Evolutionary conservation across 2,329 filamentous ascomycete genomes (phyloP).

Genomic region (Fusarium virguliforme): DNA sequence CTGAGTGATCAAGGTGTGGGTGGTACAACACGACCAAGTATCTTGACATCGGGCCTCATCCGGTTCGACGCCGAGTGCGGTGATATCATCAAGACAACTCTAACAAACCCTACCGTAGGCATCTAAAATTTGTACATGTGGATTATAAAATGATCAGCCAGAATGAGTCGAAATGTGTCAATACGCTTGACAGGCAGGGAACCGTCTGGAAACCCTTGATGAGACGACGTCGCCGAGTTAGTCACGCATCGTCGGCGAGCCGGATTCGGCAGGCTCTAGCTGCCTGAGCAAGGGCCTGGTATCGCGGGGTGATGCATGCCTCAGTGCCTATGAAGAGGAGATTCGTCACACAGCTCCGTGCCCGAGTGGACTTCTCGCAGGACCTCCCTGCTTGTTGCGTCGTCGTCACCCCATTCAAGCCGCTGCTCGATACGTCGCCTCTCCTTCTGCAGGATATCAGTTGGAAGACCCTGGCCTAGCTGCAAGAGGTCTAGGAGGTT

Average conservation of each 20-base stretch:
- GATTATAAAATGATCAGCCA: constrained; percentile 19
- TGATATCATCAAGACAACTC: constrained; percentile 13
- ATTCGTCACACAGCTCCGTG: constrained; percentile 41
- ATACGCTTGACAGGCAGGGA: background rate
- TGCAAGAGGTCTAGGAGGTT: constrained; percentile 54
- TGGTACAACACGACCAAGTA: background rate
- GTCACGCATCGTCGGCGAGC: constrained; percentile 37
- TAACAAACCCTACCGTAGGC: constrained; percentile 1
- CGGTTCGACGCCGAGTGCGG: background rate
- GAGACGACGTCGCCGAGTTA: constrained; percentile 14
- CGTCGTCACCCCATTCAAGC: constrained; percentile 54
- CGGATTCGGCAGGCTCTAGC: constrained; percentile 39
- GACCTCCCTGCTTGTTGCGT: constrained; percentile 43
- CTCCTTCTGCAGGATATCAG: constrained; percentile 51
- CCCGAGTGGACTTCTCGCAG: constrained; percentile 46
- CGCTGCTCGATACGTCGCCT: constrained; percentile 49
- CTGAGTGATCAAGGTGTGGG: background rate
- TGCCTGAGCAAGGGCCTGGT: background rate
- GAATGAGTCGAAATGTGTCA: constrained; percentile 22
- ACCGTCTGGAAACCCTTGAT: constrained; percentile 14
- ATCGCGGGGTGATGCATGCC: background rate
- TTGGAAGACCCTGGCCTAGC: constrained; percentile 52
- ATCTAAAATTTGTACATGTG: background rate
- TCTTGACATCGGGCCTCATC: background rate
- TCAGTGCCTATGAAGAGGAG: background rate